Evolutionary conservation across 352 stramenopile genomes (phyloP).

Genomic region (Pythium rishiriense): DNA sequence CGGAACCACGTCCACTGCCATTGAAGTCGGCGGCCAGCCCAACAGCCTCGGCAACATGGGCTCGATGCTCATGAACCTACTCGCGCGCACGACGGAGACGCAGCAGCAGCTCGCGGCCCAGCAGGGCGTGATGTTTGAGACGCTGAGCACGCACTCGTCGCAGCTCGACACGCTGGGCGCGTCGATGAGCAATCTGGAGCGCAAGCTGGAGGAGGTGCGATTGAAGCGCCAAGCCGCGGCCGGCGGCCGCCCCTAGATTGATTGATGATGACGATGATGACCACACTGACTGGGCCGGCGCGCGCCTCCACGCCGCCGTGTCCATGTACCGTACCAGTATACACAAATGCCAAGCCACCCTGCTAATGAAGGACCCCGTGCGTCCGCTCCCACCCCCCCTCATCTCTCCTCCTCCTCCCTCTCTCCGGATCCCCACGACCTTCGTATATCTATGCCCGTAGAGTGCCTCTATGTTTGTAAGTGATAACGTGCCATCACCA

Average conservation of each 20-base stretch:
- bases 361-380: conserved; percentile 13
- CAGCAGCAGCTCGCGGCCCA: conserved; percentile 85
- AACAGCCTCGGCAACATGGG: conserved; percentile 81
- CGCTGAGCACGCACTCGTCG: conserved; percentile 76
- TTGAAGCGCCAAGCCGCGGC: conserved; percentile 44
- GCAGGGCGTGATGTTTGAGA: conserved; percentile 88
- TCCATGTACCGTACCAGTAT: conserved; percentile 18
- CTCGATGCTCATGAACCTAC: conserved; percentile 87
- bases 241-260: conserved; percentile 8
- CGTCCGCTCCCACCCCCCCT: too few relatives aligned
- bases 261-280: neutral
- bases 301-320: neutral
- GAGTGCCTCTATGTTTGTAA: conserved; percentile 26
- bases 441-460: conserved; percentile 33
- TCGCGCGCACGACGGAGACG: conserved; percentile 81
- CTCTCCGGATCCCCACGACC: conserved; percentile 21
- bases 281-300: neutral
- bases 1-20: conserved; percentile 50
- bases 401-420: neutral
- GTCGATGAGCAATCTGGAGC: conserved; percentile 75
- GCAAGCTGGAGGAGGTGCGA: conserved; percentile 77
- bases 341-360: neutral
- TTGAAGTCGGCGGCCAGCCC: conserved; percentile 65
- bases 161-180: conserved; percentile 74
- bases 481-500: conserved; percentile 15